A percentile compares a stretch with the other conserved stretches of the same genome.
Conservation (phyloP, 2,329 filamentous ascomycete genomes). For the Sporothrix protearum region DNA sequence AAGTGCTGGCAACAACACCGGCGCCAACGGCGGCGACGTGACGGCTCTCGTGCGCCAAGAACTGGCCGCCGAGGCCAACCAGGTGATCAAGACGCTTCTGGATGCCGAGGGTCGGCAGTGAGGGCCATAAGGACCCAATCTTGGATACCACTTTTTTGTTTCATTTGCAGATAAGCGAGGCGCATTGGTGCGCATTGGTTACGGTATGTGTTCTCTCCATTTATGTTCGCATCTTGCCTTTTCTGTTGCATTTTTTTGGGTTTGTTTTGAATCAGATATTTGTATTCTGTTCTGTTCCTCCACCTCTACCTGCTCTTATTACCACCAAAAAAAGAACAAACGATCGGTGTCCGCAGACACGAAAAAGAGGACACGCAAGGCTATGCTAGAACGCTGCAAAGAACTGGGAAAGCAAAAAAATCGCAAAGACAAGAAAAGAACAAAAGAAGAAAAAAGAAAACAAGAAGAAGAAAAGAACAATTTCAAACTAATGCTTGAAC, state of each 20-base stretch:
- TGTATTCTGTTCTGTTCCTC: not conserved
- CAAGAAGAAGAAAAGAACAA: not conserved
- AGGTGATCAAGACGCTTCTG: conserved; percentile 49
- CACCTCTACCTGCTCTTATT: not conserved
- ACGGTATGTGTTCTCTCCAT: conserved; percentile 6
- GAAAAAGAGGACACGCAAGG: not conserved
- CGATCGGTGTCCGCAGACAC: not conserved
- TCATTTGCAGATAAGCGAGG: not conserved
- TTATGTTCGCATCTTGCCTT: too few relatives aligned
- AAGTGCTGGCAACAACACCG: not conserved
- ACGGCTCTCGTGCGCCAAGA: conserved; percentile 44
- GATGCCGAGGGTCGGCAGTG: conserved; percentile 39
- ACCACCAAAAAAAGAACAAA: not conserved
- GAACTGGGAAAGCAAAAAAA: not conserved
- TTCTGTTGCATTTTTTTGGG: not conserved
- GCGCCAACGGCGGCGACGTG: conserved; percentile 30
- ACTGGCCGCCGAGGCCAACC: conserved; percentile 48
- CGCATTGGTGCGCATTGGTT: not conserved
- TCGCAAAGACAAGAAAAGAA: not conserved
- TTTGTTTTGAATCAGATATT: not conserved
- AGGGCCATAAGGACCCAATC: not conserved
- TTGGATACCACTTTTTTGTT: not conserved
- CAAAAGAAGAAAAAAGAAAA: too few relatives aligned
- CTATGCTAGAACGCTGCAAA: conserved; percentile 11
- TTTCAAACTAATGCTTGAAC: conserved; percentile 41